A percentile compares a stretch with the other conserved stretches of the same genome.
Conservation (phyloP, 495 filamentous ascomycete species). For the Parmelia sp. region DNA sequence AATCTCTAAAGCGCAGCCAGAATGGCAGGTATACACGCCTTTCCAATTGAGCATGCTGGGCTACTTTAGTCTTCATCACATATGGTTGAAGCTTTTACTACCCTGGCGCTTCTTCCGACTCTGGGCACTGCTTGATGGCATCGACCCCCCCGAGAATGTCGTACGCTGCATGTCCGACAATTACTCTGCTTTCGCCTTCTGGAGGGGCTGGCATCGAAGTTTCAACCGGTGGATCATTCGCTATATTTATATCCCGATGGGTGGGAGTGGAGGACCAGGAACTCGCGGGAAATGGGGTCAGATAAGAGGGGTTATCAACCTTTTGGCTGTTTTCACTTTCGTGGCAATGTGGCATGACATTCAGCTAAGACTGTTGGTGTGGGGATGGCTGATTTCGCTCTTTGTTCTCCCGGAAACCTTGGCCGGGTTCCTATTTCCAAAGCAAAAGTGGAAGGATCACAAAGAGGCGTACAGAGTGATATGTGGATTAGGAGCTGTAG, state of each 20-base stretch:
- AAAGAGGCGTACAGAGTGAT: constrained; percentile 70
- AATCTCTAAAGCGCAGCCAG: constrained; percentile 73
- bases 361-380: constrained; percentile 82
- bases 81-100: constrained; percentile 95
- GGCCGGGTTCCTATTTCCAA: constrained; percentile 64
- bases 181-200: constrained; percentile 86
- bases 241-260: constrained; percentile 91
- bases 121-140: constrained; percentile 80
- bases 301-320: constrained; percentile 56
- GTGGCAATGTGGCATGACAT: constrained; percentile 99
- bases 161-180: constrained; percentile 94
- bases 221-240: constrained; percentile 92
- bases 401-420: constrained; percentile 88
- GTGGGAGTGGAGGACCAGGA: constrained; percentile 50
- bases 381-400: constrained; percentile 92
- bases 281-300: constrained; percentile 34
- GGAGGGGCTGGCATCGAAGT: constrained; percentile 90
- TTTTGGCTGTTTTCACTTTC: constrained; percentile 87
- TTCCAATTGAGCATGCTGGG: constrained; percentile 85
- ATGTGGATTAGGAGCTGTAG: constrained; percentile 79
- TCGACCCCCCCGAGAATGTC: constrained; percentile 98
- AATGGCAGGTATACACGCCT: constrained; percentile 80
- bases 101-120: constrained; percentile 98
- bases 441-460: constrained; percentile 55
- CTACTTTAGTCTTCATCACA: constrained; percentile 93